These are phyloP conservation scores for Corinectria fuckeliana DNA, from an alignment of 2,329 filamentous ascomycete species.

Conservation along the genomic window DNA sequence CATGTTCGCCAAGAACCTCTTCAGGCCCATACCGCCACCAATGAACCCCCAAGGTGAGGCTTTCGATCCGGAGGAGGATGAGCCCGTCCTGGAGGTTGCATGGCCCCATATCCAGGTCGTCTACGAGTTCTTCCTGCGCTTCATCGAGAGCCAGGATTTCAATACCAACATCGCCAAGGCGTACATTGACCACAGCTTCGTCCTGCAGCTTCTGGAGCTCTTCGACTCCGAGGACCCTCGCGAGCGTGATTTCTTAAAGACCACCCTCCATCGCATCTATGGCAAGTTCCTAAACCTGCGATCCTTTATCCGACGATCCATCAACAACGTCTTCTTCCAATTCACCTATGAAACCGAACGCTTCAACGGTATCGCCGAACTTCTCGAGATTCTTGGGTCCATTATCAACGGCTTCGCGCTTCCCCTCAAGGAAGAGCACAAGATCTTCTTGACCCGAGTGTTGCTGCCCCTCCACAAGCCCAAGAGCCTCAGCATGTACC, in stretches of 20 bases:
- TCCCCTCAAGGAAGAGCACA: conserved; percentile 97
- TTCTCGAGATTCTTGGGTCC: conserved; percentile 94
- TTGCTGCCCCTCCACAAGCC: conserved; percentile 95
- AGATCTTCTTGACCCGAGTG: conserved; percentile 93
- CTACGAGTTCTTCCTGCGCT: conserved; percentile 98
- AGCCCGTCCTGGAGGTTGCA: conserved; percentile 95
- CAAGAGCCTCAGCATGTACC: conserved; percentile 99
- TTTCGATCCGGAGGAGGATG: conserved; percentile 98
- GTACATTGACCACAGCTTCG: conserved; percentile 98
- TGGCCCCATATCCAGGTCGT: conserved; percentile 99
- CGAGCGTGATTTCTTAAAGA: conserved; percentile 97
- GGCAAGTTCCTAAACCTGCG: conserved; percentile 98
- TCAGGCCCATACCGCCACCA: conserved; percentile 94
- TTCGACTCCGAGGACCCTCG: conserved; percentile 98
- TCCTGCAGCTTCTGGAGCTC: conserved; percentile 93
- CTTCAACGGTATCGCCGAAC: conserved; percentile 97
- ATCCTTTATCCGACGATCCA: conserved; percentile 95
- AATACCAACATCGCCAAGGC: conserved; percentile 99
- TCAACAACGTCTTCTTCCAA: conserved; percentile 99
- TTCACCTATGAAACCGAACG: conserved; percentile 98
- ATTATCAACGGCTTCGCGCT: conserved; percentile 99
- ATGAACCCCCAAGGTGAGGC: conserved; percentile 98
- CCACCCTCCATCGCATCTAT: conserved; percentile 96
- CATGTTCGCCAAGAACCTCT: conserved; percentile 99
- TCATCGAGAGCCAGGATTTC: conserved; percentile 99